A percentile compares a stretch with the other conserved stretches of the same genome.
Conservation (phyloP, 495 filamentous ascomycete species). For the Geoglossum glabrum region DNA sequence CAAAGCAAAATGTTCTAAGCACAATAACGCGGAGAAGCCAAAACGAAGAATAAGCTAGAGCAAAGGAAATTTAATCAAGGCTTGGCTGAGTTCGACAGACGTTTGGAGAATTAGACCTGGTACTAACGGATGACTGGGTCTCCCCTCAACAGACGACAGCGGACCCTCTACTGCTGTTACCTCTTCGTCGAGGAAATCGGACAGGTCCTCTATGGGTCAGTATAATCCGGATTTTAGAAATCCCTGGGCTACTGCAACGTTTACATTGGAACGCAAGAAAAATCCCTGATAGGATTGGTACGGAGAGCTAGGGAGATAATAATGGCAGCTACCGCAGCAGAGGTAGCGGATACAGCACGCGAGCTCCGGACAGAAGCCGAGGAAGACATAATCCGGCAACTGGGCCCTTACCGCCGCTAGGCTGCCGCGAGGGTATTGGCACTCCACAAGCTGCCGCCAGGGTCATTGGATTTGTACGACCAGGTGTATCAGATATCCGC, state of each 20-base stretch:
- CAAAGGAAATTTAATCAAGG: not conserved
- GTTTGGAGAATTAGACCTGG: not conserved
- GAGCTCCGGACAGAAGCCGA: not conserved
- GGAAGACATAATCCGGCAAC: not conserved
- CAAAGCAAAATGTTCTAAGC: not conserved
- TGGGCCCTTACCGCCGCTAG: too few species aligned
- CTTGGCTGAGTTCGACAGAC: not conserved
- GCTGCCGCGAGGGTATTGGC: too few species aligned
- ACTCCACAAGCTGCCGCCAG: too few species aligned
- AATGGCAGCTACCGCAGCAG: too few species aligned
- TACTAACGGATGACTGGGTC: not conserved
- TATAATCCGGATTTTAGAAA: not conserved
- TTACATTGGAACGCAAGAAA: not conserved
- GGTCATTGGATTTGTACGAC: too few species aligned
- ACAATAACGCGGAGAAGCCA: not conserved
- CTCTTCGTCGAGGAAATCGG: not conserved
- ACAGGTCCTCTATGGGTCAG: not conserved
- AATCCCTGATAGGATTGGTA: not conserved
- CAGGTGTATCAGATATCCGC: too few species aligned
- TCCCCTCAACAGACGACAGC: not conserved
- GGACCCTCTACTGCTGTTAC: not conserved
- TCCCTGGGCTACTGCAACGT: not conserved
- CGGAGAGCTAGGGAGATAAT: not conserved
- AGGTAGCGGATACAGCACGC: not conserved
- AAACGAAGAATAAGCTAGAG: not conserved